phyloP scores from a whole-genome alignment of 2,329 filamentous ascomycete genomes.

The Neonectria faginata region DNA sequence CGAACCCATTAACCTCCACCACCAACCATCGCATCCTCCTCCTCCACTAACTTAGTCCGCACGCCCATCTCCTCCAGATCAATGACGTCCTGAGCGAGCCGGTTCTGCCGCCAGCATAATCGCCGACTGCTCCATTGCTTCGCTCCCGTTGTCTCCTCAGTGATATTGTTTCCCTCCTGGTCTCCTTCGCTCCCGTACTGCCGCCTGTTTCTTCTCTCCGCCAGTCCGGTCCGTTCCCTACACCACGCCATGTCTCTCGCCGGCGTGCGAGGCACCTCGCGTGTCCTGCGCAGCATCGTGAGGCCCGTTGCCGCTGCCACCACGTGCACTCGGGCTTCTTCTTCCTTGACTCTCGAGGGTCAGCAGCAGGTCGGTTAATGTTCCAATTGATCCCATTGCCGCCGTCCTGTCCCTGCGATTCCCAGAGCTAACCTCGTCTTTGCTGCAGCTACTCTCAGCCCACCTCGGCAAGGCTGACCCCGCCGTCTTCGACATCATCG shows the following conservation, averaged over 20 bases:
- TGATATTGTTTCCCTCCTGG: constrained; percentile 18
- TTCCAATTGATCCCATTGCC: constrained; percentile 28
- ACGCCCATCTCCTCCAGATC: constrained; percentile 36
- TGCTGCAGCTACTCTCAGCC: constrained; percentile 77
- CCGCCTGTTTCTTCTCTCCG: constrained; percentile 3
- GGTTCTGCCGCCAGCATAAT: constrained; percentile 23
- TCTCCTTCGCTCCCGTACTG: constrained; percentile 8
- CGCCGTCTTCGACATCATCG: constrained; percentile 86
- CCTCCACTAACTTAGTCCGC: constrained; percentile 31
- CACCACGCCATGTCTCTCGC: constrained; percentile 59
- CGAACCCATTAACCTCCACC: constrained; percentile 31
- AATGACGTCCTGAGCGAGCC: constrained; percentile 44
- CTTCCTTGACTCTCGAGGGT: constrained; percentile 63
- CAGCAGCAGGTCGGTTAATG: constrained; percentile 67
- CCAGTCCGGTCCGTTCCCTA: constrained; percentile 18
- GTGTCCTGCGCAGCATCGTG: constrained; percentile 58
- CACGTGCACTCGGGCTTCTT: constrained; percentile 52
- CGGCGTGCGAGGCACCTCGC: constrained; percentile 61
- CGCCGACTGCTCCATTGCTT: constrained; percentile 26
- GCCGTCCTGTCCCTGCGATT: constrained; percentile 17
- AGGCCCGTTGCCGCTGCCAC: constrained; percentile 42
- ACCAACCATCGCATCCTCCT: constrained; percentile 39
- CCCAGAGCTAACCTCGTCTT: constrained; percentile 31
- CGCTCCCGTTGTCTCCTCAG: constrained; percentile 13
- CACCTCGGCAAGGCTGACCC: constrained; percentile 88